Conservation (phyloP, 2,329 filamentous ascomycete species). For the Pyricularia pennisetigena region DNA sequence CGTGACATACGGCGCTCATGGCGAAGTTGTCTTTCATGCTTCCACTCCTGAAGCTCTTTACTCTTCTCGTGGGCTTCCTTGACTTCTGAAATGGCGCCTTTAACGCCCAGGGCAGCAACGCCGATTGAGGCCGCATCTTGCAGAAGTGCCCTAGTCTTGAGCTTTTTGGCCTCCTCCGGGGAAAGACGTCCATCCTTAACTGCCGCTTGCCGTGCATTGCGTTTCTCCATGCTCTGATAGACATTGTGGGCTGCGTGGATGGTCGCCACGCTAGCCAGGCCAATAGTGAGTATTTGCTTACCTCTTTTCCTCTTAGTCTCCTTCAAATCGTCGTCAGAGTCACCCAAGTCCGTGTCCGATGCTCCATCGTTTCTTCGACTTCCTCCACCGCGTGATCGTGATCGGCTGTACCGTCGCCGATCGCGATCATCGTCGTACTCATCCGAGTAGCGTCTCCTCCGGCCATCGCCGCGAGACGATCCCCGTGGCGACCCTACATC, state of each 20-base stretch:
- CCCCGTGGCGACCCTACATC: conserved; percentile 7
- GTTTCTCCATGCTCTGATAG: conserved; percentile 49
- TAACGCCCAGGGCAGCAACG: conserved; percentile 47
- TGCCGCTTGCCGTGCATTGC: conserved; percentile 40
- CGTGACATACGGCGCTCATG: conserved; percentile 30
- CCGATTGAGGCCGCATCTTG: conserved; percentile 50
- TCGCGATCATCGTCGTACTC: conserved; percentile 37
- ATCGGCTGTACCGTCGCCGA: conserved; percentile 23
- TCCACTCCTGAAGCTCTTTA: conserved; percentile 38
- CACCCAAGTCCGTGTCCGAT: conserved; percentile 45
- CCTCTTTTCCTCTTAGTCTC: conserved; percentile 47
- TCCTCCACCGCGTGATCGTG: conserved; percentile 18
- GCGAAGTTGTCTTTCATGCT: conserved; percentile 36
- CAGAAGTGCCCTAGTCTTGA: conserved; percentile 45
- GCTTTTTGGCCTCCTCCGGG: conserved; percentile 40
- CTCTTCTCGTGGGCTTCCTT: conserved; percentile 43
- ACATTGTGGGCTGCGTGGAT: conserved; percentile 51
- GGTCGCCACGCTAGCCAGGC: conserved; percentile 47
- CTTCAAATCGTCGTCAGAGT: conserved; percentile 47
- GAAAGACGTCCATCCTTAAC: conserved; percentile 44
- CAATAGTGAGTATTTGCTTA: conserved; percentile 50
- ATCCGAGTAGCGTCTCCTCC: conserved; percentile 19
- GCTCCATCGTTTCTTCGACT: conserved; percentile 10
- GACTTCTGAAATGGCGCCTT: conserved; percentile 44
- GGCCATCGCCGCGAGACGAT: conserved; percentile 12